Percentiles rank a stretch among this genome's conserved stretches.
phyloP scores from a whole-genome alignment of 2,329 filamentous ascomycete species.

The Apiospora kogelbergensis region DNA sequence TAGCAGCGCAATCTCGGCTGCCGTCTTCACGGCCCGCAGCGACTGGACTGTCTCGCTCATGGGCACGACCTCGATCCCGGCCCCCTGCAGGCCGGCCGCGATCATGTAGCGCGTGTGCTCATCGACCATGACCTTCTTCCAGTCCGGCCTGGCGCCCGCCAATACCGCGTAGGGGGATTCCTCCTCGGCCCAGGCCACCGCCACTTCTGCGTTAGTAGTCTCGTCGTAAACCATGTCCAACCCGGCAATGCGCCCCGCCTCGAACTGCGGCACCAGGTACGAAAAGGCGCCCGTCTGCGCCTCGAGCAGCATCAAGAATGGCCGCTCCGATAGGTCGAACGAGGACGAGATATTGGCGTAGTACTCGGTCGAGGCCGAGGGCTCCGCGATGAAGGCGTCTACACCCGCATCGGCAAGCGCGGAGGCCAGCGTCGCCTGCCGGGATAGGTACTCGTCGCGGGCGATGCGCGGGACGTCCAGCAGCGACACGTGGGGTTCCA shows the following conservation, averaged over 20 bases:
- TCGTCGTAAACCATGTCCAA: slow-evolving; percentile 28
- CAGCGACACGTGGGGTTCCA: slow-evolving; percentile 23
- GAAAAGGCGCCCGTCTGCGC: slow-evolving; percentile 24
- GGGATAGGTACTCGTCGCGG: slow-evolving; percentile 26
- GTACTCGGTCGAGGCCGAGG: slow-evolving; percentile 26
- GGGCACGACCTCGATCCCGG: slow-evolving; percentile 27
- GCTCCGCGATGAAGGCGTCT: slow-evolving; percentile 31
- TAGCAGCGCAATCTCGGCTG: slow-evolving; percentile 27
- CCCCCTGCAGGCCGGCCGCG: slow-evolving; percentile 25
- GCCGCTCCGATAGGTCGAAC: slow-evolving; percentile 28
- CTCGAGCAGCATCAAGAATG: slow-evolving; percentile 27
- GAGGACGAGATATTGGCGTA: slow-evolving; percentile 25
- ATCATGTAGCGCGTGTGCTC: slow-evolving; percentile 31
- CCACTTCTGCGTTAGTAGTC: slow-evolving; percentile 14
- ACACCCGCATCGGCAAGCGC: slow-evolving; percentile 22
- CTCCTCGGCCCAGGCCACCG: slow-evolving; percentile 28
- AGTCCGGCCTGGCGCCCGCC: slow-evolving; percentile 17
- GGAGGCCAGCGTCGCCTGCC: slow-evolving; percentile 23
- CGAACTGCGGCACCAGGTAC: slow-evolving; percentile 29
- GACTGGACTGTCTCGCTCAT: slow-evolving; percentile 26
- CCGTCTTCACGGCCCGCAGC: slow-evolving; percentile 28
- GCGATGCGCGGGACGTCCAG: slow-evolving; percentile 26
- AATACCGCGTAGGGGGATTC: slow-evolving; percentile 27
- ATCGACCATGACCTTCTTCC: slow-evolving; percentile 27
- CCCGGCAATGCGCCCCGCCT: slow-evolving; percentile 28